Conservation (phyloP, 352 stramenopile species). For the Phytophthora brassicae region DNA sequence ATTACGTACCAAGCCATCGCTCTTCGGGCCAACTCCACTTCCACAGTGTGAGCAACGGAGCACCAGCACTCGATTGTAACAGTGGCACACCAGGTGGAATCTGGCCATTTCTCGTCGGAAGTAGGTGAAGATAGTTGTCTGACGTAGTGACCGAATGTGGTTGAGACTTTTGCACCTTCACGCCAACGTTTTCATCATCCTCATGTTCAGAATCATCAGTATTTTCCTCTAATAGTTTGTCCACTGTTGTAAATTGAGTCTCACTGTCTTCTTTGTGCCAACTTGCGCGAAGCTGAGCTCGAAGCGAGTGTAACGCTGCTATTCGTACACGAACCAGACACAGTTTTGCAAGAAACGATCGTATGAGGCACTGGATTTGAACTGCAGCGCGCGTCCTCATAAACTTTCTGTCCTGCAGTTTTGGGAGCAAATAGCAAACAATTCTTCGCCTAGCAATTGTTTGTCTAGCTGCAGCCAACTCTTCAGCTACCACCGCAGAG, state of each 20-base stretch:
- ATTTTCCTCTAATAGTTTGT: not conserved
- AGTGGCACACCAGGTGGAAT: constrained; percentile 29
- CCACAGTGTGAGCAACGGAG: constrained; percentile 27
- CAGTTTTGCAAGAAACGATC: constrained; percentile 16
- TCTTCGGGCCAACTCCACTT: constrained; percentile 32
- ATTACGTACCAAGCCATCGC: constrained; percentile 22
- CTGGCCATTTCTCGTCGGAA: constrained; percentile 29
- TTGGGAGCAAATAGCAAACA: constrained; percentile 10
- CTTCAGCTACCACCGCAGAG: not conserved
- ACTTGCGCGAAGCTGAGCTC: constrained; percentile 14
- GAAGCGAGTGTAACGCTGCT: constrained; percentile 10
- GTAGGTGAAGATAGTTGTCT: constrained; percentile 21
- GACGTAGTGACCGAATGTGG: not conserved
- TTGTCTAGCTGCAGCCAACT: not conserved
- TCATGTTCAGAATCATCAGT: not conserved
- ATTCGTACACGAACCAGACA: constrained; percentile 1
- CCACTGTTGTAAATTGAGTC: not conserved
- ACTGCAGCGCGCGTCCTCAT: constrained; percentile 6
- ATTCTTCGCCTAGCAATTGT: constrained; percentile 10
- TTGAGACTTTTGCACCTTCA: not conserved
- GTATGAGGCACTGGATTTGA: constrained; percentile 20
- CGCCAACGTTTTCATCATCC: constrained; percentile 16
- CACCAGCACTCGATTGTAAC: constrained; percentile 17
- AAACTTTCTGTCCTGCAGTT: constrained; percentile 3
- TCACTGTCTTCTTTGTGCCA: constrained; percentile 1